Conservation (phyloP, 78 protist genomes). For the Neovahlkampfia damariscottae region DNA sequence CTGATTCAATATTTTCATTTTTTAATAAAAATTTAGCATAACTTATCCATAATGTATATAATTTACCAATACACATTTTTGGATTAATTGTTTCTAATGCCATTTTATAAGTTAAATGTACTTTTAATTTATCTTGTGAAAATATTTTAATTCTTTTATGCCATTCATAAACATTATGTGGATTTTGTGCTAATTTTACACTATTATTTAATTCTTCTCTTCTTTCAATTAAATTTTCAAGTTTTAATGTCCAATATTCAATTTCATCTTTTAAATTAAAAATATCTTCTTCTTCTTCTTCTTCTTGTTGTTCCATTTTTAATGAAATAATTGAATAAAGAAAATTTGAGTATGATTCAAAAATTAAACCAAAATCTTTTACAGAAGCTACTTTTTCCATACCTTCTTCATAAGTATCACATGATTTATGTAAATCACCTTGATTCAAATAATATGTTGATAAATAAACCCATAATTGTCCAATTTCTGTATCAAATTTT, state of each 20-base stretch:
- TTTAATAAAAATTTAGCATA: constrained; percentile 53
- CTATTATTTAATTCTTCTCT: constrained; percentile 62
- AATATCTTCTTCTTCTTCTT: neutral
- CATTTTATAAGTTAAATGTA: constrained; percentile 44
- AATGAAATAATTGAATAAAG: constrained; percentile 64
- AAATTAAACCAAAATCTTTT: constrained; percentile 80
- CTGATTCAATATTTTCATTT: constrained; percentile 42
- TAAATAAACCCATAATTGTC: constrained; percentile 83
- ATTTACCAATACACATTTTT: constrained; percentile 53
- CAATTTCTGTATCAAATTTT: constrained; percentile 71
- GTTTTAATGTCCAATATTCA: constrained; percentile 60
- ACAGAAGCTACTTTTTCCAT: constrained; percentile 66
- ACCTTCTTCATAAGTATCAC: constrained; percentile 94
- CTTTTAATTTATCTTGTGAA: constrained; percentile 23
- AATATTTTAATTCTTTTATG: constrained; percentile 67
- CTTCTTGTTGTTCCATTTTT: constrained; percentile 31
- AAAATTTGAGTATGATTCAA: constrained; percentile 87
- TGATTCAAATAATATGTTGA: constrained; percentile 79
- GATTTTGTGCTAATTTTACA: constrained; percentile 82
- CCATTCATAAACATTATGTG: constrained; percentile 95
- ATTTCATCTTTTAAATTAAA: constrained; percentile 30
- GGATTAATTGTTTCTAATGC: constrained; percentile 57
- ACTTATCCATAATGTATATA: constrained; percentile 47
- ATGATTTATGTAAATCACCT: constrained; percentile 90
- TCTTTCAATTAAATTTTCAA: constrained; percentile 60